Conservation (phyloP, 805 yeast genomes). For the Sugiyamaella smithiae region DNA sequence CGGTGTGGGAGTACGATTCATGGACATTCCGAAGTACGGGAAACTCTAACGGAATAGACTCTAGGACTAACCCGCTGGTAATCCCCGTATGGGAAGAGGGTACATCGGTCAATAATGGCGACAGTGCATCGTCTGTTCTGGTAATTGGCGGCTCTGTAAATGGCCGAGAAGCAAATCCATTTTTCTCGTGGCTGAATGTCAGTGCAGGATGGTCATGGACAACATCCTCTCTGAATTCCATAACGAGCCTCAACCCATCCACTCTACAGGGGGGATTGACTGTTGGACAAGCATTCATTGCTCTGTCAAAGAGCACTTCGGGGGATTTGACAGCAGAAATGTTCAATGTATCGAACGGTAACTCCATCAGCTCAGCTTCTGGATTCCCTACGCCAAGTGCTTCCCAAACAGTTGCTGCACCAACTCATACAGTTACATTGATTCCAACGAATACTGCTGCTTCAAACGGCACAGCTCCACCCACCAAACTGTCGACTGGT, state of each 20-base stretch:
- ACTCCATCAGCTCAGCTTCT: conserved; percentile 10
- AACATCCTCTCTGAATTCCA: conserved; percentile 22
- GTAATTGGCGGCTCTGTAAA: conserved; percentile 60
- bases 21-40: conserved; percentile 56
- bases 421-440: conserved; percentile 16
- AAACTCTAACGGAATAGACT: conserved; percentile 41
- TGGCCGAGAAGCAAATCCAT: conserved; percentile 42
- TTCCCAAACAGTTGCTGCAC: conserved; percentile 22
- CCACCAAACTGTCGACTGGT: conserved; percentile 31
- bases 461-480: conserved; percentile 15
- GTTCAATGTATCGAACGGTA: conserved; percentile 9
- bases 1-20: conserved; percentile 64
- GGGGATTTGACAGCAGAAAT: conserved; percentile 7
- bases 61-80: conserved; percentile 52
- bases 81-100: conserved; percentile 49
- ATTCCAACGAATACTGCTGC: conserved; percentile 26
- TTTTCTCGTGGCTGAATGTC: conserved; percentile 40
- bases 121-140: conserved; percentile 29
- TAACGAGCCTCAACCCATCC: conserved; percentile 1
- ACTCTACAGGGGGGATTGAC: conserved; percentile 19
- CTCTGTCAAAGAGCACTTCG: conserved; percentile 1
- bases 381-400: conserved; percentile 15
- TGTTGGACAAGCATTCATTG: conserved; percentile 25
- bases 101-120: conserved; percentile 8
- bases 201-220: conserved; percentile 44